Conservation (phyloP, 2,329 filamentous ascomycete genomes). For the Diaporthe capsici region DNA sequence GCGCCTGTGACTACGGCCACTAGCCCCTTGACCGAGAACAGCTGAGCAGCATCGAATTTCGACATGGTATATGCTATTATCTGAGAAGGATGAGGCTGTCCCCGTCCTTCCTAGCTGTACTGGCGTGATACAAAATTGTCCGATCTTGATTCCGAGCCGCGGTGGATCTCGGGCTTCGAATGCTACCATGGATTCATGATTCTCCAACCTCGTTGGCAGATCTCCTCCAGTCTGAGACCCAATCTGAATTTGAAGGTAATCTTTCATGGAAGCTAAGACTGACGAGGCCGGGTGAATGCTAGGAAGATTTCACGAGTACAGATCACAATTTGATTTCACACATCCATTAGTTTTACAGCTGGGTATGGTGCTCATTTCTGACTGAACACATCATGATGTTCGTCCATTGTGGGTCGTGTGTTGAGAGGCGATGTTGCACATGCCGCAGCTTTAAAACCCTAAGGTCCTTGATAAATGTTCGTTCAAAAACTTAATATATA, state of each 20-base stretch:
- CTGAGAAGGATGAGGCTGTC: not conserved
- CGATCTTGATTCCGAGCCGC: not conserved
- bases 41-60: not conserved
- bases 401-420: too few relatives aligned
- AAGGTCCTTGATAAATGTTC: too few relatives aligned
- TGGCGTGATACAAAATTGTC: not conserved
- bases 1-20: not conserved
- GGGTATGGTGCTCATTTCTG: too few relatives aligned
- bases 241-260: not conserved
- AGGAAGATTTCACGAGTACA: too few relatives aligned
- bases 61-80: not conserved
- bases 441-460: too few relatives aligned
- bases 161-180: not conserved
- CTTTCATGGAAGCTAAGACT: not conserved
- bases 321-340: too few relatives aligned
- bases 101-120: not conserved
- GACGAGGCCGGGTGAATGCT: too few relatives aligned
- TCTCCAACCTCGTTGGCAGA: not conserved
- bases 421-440: too few relatives aligned
- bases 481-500: too few relatives aligned
- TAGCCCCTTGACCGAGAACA: conserved; percentile 2
- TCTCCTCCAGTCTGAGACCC: not conserved
- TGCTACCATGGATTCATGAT: not conserved
- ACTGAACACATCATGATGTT: too few relatives aligned
- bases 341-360: too few relatives aligned